These are phyloP conservation scores for Psidium guajava DNA, from an alignment of 345 rosid species.

Conservation along the genomic window DNA sequence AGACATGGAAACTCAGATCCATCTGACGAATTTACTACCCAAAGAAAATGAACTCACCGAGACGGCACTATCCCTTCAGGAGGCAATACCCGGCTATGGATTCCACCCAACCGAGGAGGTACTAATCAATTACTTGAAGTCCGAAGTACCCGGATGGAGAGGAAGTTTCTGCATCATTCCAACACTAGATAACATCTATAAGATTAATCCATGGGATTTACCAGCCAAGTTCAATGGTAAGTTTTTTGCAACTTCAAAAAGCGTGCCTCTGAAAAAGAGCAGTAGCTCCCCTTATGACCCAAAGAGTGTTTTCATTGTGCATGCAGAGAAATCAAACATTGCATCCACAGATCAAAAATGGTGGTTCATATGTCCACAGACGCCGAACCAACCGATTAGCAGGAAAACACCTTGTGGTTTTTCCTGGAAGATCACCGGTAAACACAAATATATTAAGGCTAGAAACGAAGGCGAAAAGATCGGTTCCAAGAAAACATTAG, in stretches of 20 bases:
- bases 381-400: background rate
- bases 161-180: background rate
- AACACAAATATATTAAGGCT: background rate
- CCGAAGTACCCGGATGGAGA: background rate
- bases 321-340: background rate
- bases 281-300: background rate
- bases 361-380: slow-evolving; percentile 5
- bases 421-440: background rate
- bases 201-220: background rate
- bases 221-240: background rate
- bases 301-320: background rate
- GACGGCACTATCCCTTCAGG: background rate
- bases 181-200: background rate
- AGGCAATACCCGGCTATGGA: background rate
- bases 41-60: background rate
- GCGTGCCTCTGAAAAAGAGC: background rate
- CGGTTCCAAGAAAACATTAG: background rate
- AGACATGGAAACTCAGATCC: background rate
- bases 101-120: background rate
- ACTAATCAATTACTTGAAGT: background rate
- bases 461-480: background rate
- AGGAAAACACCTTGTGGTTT: background rate
- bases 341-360: background rate
- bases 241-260: background rate
- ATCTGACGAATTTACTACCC: background rate